Evolutionary conservation across 768 basidiomycete genomes (phyloP).

Genomic region (Russula sp.): DNA sequence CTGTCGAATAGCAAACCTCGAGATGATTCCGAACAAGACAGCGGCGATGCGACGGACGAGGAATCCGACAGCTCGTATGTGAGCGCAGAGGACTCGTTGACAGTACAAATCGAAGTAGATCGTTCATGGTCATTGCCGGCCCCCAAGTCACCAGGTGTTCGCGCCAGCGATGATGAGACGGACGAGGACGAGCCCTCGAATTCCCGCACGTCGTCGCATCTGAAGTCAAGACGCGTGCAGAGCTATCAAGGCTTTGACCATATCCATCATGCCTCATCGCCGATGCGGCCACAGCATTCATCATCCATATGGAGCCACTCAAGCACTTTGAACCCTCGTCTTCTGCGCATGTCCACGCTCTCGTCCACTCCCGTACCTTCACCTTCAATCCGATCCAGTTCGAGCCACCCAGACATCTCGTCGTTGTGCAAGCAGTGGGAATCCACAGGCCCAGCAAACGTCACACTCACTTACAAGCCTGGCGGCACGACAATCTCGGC

Average conservation of each 20-base stretch:
- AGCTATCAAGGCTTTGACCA: constrained; percentile 7
- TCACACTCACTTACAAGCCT: constrained; percentile 42
- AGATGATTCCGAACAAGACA: constrained; percentile 11
- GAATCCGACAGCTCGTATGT: constrained; percentile 13
- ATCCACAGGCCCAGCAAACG: constrained; percentile 49
- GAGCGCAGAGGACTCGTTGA: constrained; percentile 13
- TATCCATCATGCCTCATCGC: neutral
- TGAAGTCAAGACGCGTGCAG: constrained; percentile 1
- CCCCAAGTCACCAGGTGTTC: neutral
- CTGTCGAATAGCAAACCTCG: constrained; percentile 8
- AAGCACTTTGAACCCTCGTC: constrained; percentile 21
- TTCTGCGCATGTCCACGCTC: constrained; percentile 32
- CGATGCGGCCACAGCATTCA: neutral
- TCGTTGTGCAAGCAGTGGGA: constrained; percentile 55
- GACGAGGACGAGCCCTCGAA: neutral
- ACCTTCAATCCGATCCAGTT: constrained; percentile 40
- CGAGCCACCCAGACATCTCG: constrained; percentile 52
- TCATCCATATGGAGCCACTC: constrained; percentile 2
- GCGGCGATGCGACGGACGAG: constrained; percentile 14
- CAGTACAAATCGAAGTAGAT: neutral
- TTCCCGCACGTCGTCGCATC: neutral
- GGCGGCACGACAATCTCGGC: constrained; percentile 17
- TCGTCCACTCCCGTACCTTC: constrained; percentile 33
- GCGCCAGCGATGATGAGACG: constrained; percentile 4
- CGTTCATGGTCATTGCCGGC: neutral